Evolutionary conservation across 805 yeast species (phyloP), one percentile per base, ranked within the genome.

Genomic region (Zygosaccharomyces siamensis): DNA sequence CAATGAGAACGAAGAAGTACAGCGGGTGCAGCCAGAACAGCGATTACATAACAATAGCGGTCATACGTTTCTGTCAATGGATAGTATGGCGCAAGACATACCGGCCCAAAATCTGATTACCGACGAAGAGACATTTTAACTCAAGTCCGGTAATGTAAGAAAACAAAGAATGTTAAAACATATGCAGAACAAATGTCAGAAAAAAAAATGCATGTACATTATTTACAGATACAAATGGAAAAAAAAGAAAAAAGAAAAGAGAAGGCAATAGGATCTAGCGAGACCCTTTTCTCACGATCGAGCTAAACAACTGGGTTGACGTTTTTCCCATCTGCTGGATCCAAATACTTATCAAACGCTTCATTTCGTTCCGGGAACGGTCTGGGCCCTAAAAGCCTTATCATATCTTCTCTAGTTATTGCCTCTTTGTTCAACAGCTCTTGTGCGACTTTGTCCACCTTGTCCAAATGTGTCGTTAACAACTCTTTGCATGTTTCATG

Each of bases 401-500:
- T 81, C 95, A 93, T 89, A 64, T 93, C 99, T 57, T 88, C 95
- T 67, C 99, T 81, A 3, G 96, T 89, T 23, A 93, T 79, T 24
- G 89, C 95, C 67, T 93, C 99, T 66, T 92, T 90, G 47, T 75
- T 70, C 60, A 92, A 75, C 55, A 93, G 73, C 61, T 86, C 89
- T 67, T 90, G 83, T 1, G 99, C 99, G 43, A 95, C 95, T 49
- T 79, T 72, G 54, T 82, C 90, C 33, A 93, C 90, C 52, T 86
- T 92, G 10, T 74, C 76, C 14, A 80, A 57, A 63, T 86, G 86
- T 51, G 84, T 86, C 4, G 68, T 74, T 58, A 93, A 72, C 42
- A 93, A 73, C 16, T 71, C 64, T 39, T 72, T 77, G 72, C 99
- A 93, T 52, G 77, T 75, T 4, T 70, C 71, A 62, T 92, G 88